Conservation (phyloP, 768 basidiomycete species). For the Asterophora lycoperdoides region DNA sequence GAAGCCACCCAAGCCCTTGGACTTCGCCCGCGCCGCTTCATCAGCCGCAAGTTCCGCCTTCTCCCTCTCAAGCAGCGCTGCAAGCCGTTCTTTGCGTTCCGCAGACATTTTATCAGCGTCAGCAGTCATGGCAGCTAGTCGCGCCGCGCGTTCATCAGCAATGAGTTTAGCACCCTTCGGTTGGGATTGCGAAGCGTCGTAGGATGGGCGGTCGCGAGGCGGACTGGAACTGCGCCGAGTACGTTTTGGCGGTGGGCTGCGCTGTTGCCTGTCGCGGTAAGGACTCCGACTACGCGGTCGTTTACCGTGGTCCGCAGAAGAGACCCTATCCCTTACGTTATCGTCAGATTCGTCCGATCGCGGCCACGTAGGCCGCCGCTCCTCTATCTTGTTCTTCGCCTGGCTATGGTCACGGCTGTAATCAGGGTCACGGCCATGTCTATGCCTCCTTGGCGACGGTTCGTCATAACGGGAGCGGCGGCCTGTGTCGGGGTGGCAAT, state of each 20-base stretch:
- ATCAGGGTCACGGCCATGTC: constrained; percentile 32
- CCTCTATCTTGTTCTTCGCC: constrained; percentile 23
- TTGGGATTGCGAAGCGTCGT: constrained; percentile 13
- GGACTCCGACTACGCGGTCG: constrained; percentile 37
- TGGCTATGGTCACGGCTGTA: constrained; percentile 27
- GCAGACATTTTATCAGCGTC: constrained; percentile 63
- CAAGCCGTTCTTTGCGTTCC: constrained; percentile 71
- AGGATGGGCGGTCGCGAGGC: constrained; percentile 22
- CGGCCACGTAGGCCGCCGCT: constrained; percentile 37
- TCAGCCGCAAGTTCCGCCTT: constrained; percentile 74
- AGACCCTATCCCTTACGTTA: constrained; percentile 23
- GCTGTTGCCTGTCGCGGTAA: constrained; percentile 20
- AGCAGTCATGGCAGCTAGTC: constrained; percentile 85
- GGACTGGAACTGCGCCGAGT: constrained; percentile 39
- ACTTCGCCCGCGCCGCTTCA: constrained; percentile 60
- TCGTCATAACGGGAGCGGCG: constrained; percentile 28
- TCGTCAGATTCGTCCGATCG: constrained; percentile 53
- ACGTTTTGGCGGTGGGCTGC: constrained; percentile 41
- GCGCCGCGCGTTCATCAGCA: constrained; percentile 65
- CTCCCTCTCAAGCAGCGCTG: constrained; percentile 67
- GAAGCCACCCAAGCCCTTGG: constrained; percentile 78
- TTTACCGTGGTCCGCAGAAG: constrained; percentile 29
- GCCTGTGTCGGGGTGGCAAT: constrained; percentile 20
- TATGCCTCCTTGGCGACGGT: constrained; percentile 17
- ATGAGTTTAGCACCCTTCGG: constrained; percentile 18